These are phyloP conservation scores for Xylaria acuta DNA, from an alignment of 495 filamentous ascomycete species.

Conservation along the genomic window DNA sequence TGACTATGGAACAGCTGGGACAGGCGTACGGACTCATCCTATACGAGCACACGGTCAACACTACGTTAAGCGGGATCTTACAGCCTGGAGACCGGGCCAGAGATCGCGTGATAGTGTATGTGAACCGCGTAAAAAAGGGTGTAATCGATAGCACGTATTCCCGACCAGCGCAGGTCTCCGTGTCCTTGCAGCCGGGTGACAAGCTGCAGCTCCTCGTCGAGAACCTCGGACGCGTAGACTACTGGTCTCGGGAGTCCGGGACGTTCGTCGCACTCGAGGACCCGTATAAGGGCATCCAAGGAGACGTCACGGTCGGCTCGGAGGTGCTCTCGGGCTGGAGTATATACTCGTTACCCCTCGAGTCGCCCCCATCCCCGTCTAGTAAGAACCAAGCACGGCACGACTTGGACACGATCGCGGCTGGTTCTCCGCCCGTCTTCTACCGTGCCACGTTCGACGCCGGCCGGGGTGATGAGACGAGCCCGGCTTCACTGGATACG, in stretches of 20 bases:
- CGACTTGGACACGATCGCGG: background rate
- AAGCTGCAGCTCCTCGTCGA: slow-evolving; percentile 51
- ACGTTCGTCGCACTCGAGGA: slow-evolving; percentile 45
- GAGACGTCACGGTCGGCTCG: slow-evolving; percentile 50
- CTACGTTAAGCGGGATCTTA: slow-evolving; percentile 37
- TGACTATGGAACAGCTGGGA: slow-evolving; percentile 54
- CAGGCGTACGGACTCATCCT: slow-evolving; percentile 51
- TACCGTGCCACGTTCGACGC: slow-evolving; percentile 47
- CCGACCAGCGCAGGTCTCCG: slow-evolving; percentile 39
- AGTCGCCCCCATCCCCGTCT: slow-evolving; percentile 26
- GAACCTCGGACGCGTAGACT: slow-evolving; percentile 56
- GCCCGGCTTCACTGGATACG: slow-evolving; percentile 44
- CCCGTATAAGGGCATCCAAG: slow-evolving; percentile 53
- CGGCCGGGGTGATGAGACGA: slow-evolving; percentile 3
- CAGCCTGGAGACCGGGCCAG: slow-evolving; percentile 48
- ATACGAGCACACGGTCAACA: slow-evolving; percentile 45
- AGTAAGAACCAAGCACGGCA: background rate
- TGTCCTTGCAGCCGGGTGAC: slow-evolving; percentile 46
- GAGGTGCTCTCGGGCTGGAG: slow-evolving; percentile 45
- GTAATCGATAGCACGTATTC: slow-evolving; percentile 54
- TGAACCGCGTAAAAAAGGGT: slow-evolving; percentile 46
- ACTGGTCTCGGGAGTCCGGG: slow-evolving; percentile 44
- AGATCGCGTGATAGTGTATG: slow-evolving; percentile 54
- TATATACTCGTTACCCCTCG: slow-evolving; percentile 47
- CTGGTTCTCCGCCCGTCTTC: slow-evolving; percentile 45